phyloP scores from a whole-genome alignment of 129 eudicot genomes.

The Chrysanthemum lavandulifolium region DNA sequence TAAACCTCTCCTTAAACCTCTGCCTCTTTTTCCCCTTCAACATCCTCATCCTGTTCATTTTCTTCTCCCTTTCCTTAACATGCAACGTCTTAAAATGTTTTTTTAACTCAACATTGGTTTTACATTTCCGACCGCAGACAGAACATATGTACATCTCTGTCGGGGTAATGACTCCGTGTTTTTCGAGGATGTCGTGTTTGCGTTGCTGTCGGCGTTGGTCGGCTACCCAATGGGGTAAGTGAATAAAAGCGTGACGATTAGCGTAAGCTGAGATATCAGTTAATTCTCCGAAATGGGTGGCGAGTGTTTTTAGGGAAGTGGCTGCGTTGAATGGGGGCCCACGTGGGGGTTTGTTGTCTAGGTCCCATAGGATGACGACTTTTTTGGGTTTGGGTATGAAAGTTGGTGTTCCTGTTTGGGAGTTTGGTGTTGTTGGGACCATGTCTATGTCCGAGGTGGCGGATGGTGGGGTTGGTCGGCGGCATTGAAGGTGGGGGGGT shows the following conservation, averaged over 20 bases:
- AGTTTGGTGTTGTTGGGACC: conserved; percentile 35
- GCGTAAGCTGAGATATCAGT: conserved; percentile 85
- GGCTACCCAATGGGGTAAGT: conserved; percentile 82
- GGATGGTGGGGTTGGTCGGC: conserved; percentile 28
- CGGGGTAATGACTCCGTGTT: conserved; percentile 45
- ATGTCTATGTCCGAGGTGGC: conserved; percentile 73
- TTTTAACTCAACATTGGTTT: conserved; percentile 64
- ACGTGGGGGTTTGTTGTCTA: conserved; percentile 96
- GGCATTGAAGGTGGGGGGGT: conserved; percentile 16
- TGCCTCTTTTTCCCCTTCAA: conserved; percentile 90
- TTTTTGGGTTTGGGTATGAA: conserved; percentile 69
- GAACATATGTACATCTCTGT: conserved; percentile 53
- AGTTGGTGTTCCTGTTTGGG: conserved; percentile 31
- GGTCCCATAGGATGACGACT: conserved; percentile 86
- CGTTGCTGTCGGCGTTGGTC: conserved; percentile 67
- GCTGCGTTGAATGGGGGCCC: conserved; percentile 97
- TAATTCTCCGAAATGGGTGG: conserved; percentile 67
- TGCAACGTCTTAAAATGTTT: conserved; percentile 81
- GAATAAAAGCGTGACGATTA: conserved; percentile 92
- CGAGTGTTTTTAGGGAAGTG: conserved; percentile 49
- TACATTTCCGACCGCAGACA: conserved; percentile 84
- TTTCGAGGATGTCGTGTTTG: conserved; percentile 52
- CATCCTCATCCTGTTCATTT: conserved; percentile 68
- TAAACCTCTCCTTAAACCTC: conserved; percentile 74
- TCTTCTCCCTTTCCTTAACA: conserved; percentile 81